Evolutionary conservation across 2,329 filamentous ascomycete species (phyloP), one percentile per base, ranked within the genome.

Genomic region (Pseudogymnoascus sp.): DNA sequence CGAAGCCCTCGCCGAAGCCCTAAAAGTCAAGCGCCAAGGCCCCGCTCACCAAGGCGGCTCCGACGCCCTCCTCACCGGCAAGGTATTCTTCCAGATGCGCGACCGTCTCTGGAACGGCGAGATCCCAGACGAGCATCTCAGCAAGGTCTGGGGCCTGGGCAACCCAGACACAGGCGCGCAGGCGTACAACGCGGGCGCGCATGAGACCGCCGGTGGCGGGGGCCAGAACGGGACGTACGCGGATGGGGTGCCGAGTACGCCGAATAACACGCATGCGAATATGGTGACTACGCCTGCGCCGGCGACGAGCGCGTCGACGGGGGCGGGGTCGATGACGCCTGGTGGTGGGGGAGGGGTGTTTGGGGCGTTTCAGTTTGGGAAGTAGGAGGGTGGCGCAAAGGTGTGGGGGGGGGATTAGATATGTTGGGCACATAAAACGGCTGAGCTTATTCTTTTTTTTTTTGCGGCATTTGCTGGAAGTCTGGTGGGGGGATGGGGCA

Each of bases 81-180:
- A 89, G 70, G 91, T 97, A 31, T 99, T 97, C 78, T 99, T 96
- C 84, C 89, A 92, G 71, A 89, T 98, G 81, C 86, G 88, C 65
- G 89, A 92, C 73, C 87, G 90, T 72, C 90, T 98, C 67, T 98
- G 96, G 77, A 88, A 89, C 70, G 89, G 90, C 65, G 83, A 86
- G 24, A 89, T 97, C 56, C 86, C 90, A 6, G 85, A 90, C 31
- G 89, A 96, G 69, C 91, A 96, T 68, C 79, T 90, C 5, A 92
- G 93, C 65, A 93, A 96, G 76, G 92, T 97, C 69, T 98, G 93
- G 90, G 93, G 93, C 10, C 80, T 98, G 8, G 93, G 92, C 61
- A 89, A 68, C 77, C 82, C 89, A 68, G 85, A 89, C 75, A 79
- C 84, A 76, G 70, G 81, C 77, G 28, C 38, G 5, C 35, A 81